Evolutionary conservation across 1,139 yeast species (phyloP), one percentile per base, ranked within the genome.

Genomic region (Torulaspora globosa): DNA sequence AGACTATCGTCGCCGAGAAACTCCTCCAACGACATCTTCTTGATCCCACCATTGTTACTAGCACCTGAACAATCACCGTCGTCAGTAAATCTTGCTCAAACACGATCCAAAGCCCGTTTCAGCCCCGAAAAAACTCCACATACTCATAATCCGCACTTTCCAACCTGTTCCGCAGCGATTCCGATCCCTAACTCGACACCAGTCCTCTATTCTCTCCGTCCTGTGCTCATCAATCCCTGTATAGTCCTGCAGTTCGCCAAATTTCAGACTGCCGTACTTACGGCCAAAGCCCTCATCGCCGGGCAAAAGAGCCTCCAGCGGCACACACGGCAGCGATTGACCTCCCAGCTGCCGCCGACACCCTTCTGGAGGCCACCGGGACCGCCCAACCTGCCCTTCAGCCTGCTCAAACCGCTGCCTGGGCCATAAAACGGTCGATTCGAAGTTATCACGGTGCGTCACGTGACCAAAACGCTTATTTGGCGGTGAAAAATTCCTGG

Each of bases 11-110:
- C 65, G 34, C 64, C 65, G 15, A 63, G 57, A 51, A 63, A 63
- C 46, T 63, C 67, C 44, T 63, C 67, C 36, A 63, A 53, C 29
- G 68, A 63, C 68, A 63, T 63, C 48, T 63, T 63, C 49, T 63
- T 63, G 42, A 57, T 58, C 28, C 57, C 54, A 46, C 57, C 47
- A 43, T 48, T 48, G 38, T 43, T 46, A 15, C 26, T 32, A 33
- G 24, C 23, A 39, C 36, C 36, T 39, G 28, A 10, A 15, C 11
- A 8, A n/a, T 10, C 31, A 26, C 27, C 16, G 23, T 27, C 31
- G 27, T 19, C 28, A 37, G 27, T 30, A 33, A 16, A 26, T 11
- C 26, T 7, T 12, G 11, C 18, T 15, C 18, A 26, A 28, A 12
- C 29, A 18, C 19, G 26, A 15, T 18, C 28, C 8, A 18, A 23